A percentile compares a stretch with the other conserved stretches of the same genome.
Conservation (phyloP, 2,329 filamentous ascomycete species). For the Pseudogymnoascus sp. region DNA sequence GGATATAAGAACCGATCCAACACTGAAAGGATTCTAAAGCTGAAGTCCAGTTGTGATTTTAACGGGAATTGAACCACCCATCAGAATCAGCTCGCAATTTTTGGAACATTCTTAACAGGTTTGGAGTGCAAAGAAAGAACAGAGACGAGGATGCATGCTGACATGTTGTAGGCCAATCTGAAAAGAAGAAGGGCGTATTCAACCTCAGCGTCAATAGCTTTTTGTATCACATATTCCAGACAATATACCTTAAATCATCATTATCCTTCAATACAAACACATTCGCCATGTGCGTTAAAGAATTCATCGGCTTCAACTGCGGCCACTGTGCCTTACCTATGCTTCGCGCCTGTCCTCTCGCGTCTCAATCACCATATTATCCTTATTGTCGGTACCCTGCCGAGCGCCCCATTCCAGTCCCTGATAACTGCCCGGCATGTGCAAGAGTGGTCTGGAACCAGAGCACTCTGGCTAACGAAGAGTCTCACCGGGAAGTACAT, state of each 20-base stretch:
- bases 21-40: neutral
- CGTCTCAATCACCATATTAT: slow-evolving; percentile 19
- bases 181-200: neutral
- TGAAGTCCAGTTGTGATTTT: neutral
- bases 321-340: slow-evolving; percentile 37
- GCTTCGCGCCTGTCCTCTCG: slow-evolving; percentile 35
- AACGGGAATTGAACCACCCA: neutral
- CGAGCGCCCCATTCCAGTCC: slow-evolving; percentile 18
- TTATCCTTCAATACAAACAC: neutral
- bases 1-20: neutral
- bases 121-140: neutral
- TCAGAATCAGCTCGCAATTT: neutral
- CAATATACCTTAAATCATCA: neutral
- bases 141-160: neutral
- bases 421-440: slow-evolving; percentile 25
- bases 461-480: slow-evolving; percentile 10
- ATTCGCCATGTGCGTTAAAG: slow-evolving; percentile 39
- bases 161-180: neutral
- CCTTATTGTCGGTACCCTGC: slow-evolving; percentile 24
- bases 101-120: neutral
- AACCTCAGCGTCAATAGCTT: neutral
- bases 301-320: slow-evolving; percentile 40
- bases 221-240: neutral
- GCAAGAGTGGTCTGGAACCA: slow-evolving; percentile 26
- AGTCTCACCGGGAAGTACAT: neutral